These are phyloP conservation scores for Croton setiger DNA, from an alignment of 441 rosid genomes.

Conservation along the genomic window DNA sequence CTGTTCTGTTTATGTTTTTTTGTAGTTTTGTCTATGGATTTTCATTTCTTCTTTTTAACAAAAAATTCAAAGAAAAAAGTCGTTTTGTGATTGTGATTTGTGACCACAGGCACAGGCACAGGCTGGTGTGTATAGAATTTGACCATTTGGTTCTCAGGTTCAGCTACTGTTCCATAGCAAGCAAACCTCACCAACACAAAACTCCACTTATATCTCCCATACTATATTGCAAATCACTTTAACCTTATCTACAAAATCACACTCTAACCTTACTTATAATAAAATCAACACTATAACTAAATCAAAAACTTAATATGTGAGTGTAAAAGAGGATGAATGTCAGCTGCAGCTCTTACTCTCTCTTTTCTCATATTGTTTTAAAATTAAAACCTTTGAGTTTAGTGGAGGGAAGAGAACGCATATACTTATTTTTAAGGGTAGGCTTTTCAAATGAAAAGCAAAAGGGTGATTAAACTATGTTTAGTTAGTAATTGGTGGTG, in stretches of 20 bases:
- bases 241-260: no score
- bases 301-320: neutral
- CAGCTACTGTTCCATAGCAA: no score
- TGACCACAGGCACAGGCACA: no score
- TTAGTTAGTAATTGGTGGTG: neutral
- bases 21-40: slow-evolving; percentile 19
- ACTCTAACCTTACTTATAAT: no score
- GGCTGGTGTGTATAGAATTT: neutral
- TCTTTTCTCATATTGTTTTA: neutral
- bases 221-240: no score
- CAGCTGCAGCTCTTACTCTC: slow-evolving; percentile 10
- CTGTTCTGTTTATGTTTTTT: slow-evolving; percentile 8
- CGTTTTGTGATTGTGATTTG: no score
- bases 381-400: neutral
- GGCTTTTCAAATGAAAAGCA: slow-evolving; percentile 3
- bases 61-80: no score
- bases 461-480: neutral
- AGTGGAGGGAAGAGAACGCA: neutral
- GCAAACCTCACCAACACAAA: no score
- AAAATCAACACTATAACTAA: no score
- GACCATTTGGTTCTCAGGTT: neutral
- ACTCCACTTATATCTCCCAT: no score
- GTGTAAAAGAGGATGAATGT: slow-evolving; percentile 13
- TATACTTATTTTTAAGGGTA: neutral
- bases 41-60: neutral